Percentiles rank a stretch among this genome's conserved stretches.
phyloP scores from a whole-genome alignment of 768 basidiomycete species.

The Boletales sp. region DNA sequence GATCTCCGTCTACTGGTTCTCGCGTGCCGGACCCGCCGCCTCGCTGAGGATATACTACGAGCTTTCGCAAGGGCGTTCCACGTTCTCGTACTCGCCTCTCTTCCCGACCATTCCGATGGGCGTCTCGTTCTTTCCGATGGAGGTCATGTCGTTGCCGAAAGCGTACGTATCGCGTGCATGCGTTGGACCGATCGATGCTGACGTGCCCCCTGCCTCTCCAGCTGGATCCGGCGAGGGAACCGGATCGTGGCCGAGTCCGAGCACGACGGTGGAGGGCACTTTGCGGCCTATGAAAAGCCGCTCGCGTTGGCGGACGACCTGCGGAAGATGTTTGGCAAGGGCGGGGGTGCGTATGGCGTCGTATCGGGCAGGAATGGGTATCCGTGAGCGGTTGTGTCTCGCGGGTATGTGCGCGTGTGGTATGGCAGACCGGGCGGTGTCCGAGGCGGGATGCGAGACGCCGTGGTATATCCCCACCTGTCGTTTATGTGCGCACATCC shows the following conservation, averaged over 20 bases:
- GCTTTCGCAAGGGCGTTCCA: constrained; percentile 1
- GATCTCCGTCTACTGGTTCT: constrained; percentile 59
- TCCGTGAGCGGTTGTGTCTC: constrained; percentile 10
- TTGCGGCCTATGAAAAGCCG: constrained; percentile 53
- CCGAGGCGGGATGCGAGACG: no score
- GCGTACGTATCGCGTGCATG: constrained; percentile 29
- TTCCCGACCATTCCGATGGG: constrained; percentile 42
- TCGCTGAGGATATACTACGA: constrained; percentile 61
- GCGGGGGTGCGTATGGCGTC: constrained; percentile 46
- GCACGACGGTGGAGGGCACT: constrained; percentile 57
- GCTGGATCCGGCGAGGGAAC: constrained; percentile 40
- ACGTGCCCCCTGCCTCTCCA: constrained; percentile 13
- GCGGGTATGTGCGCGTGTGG: no score
- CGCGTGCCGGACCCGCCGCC: constrained; percentile 54
- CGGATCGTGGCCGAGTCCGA: constrained; percentile 45
- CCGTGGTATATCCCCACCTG: no score
- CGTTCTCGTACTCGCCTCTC: accelerated
- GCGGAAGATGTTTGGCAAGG: constrained; percentile 54
- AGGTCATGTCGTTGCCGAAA: constrained; percentile 34
- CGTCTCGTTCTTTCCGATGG: constrained; percentile 50
- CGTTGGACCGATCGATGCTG: not conserved
- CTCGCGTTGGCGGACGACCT: constrained; percentile 47
- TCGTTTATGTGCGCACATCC: no score
- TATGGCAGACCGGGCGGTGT: no score
- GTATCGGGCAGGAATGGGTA: constrained; percentile 46